Evolutionary conservation across 495 filamentous ascomycete species (phyloP).

Genomic region (Cenococcum geophilum): DNA sequence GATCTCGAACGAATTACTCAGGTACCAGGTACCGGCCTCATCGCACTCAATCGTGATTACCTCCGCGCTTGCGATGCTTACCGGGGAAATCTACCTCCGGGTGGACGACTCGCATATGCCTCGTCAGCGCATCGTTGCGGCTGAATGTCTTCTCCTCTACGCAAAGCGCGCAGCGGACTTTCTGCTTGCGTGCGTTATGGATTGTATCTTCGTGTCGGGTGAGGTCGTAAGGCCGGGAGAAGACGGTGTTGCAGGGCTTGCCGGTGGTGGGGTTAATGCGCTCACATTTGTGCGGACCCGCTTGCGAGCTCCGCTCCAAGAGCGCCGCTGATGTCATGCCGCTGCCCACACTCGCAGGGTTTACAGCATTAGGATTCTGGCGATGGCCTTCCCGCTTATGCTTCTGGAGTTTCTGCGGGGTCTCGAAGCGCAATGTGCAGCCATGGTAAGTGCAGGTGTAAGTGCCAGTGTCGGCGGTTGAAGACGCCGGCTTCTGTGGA

Average conservation of each 20-base stretch:
- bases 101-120: conserved; percentile 88
- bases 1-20: background rate
- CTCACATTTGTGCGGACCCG: conserved; percentile 83
- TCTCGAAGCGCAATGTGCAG: conserved; percentile 82
- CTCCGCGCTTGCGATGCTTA: conserved; percentile 44
- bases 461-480: conserved; percentile 71
- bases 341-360: conserved; percentile 35
- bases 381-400: conserved; percentile 94
- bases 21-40: background rate
- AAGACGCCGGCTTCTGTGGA: conserved; percentile 50
- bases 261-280: conserved; percentile 92
- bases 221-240: conserved; percentile 96
- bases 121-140: conserved; percentile 82
- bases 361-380: conserved; percentile 27
- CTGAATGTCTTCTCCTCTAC: conserved; percentile 98
- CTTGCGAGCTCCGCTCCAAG: conserved; percentile 64
- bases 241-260: conserved; percentile 92
- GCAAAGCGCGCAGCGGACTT: conserved; percentile 90
- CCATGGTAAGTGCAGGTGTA: conserved; percentile 95
- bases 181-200: conserved; percentile 88
- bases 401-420: conserved; percentile 78
- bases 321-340: conserved; percentile 50
- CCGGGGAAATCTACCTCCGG: conserved; percentile 76
- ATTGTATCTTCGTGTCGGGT: conserved; percentile 97
- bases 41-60: conserved; percentile 5